Evolutionary conservation across 2,329 filamentous ascomycete species (phyloP).

Genomic region (Anthostomella pinea): DNA sequence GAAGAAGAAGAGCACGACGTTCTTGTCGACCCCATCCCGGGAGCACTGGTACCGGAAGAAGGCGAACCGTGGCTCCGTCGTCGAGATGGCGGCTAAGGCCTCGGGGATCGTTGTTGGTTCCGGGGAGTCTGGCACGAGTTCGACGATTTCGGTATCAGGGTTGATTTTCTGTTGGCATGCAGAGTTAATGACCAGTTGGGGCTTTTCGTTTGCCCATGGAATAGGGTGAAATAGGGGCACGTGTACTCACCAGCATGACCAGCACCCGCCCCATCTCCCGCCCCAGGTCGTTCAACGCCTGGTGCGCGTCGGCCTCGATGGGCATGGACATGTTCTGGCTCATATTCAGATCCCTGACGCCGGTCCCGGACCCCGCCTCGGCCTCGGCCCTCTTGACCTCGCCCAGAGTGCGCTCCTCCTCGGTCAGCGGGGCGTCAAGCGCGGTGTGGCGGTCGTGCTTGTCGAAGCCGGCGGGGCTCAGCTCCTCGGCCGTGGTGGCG

Average conservation of each 20-base stretch:
- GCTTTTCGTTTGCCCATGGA: not conserved
- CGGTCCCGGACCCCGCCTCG: constrained; percentile 68
- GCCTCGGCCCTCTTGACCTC: constrained; percentile 75
- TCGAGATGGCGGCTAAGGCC: constrained; percentile 59
- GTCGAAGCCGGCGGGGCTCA: constrained; percentile 67
- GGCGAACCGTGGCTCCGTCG: constrained; percentile 70
- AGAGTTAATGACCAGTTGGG: constrained; percentile 3
- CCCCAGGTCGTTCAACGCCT: constrained; percentile 59
- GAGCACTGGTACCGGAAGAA: constrained; percentile 69
- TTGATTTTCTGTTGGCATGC: constrained; percentile 62
- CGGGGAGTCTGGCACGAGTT: constrained; percentile 55
- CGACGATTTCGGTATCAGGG: constrained; percentile 64
- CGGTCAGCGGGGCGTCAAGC: constrained; percentile 68
- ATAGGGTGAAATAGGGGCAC: no score
- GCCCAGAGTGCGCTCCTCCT: constrained; percentile 70
- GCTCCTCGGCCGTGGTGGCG: constrained; percentile 65
- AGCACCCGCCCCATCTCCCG: constrained; percentile 49
- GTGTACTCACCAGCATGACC: constrained; percentile 66
- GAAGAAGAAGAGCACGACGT: constrained; percentile 75
- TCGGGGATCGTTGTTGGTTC: constrained; percentile 54
- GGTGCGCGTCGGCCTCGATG: constrained; percentile 60
- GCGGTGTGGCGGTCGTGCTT: constrained; percentile 67
- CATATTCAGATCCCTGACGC: constrained; percentile 55
- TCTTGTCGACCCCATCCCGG: constrained; percentile 48
- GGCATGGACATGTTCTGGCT: constrained; percentile 58